Conservation (phyloP, 495 filamentous ascomycete genomes). For the Tuber brumale region DNA sequence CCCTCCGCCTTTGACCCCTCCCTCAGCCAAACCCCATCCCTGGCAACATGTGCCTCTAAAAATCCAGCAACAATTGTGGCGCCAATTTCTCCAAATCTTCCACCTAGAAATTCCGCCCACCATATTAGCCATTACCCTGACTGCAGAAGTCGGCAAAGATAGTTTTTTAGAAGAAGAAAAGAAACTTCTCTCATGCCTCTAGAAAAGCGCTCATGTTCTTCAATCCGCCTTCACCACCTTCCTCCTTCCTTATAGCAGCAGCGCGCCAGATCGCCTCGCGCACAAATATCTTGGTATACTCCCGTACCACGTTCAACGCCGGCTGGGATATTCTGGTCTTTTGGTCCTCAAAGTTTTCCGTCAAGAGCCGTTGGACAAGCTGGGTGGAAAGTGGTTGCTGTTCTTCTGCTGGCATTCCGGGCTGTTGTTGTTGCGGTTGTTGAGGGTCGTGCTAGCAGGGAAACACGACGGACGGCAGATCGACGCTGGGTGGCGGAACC, state of each 20-base stretch:
- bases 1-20: not conserved
- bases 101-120: conserved; percentile 47
- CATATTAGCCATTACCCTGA: conserved; percentile 11
- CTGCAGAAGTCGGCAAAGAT: no score
- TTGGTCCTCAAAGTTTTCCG: conserved; percentile 65
- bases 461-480: not conserved
- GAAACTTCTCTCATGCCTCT: conserved; percentile 15
- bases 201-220: conserved; percentile 36
- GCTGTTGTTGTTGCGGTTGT: not conserved
- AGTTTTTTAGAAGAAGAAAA: not conserved
- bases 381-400: conserved; percentile 57
- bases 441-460: not conserved
- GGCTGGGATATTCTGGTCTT: conserved; percentile 70
- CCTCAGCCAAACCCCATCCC: not conserved
- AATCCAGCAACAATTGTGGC: conserved; percentile 84
- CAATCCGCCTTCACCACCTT: conserved; percentile 21
- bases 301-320: conserved; percentile 68
- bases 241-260: conserved; percentile 58
- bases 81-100: conserved; percentile 87
- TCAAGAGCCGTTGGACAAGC: conserved; percentile 66
- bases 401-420: conserved; percentile 31
- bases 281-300: conserved; percentile 89
- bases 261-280: conserved; percentile 82
- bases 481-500: not conserved
- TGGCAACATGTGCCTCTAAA: conserved; percentile 44